Evolutionary conservation across 352 stramenopile species (phyloP).

Genomic region (Pythium folliculosum): DNA sequence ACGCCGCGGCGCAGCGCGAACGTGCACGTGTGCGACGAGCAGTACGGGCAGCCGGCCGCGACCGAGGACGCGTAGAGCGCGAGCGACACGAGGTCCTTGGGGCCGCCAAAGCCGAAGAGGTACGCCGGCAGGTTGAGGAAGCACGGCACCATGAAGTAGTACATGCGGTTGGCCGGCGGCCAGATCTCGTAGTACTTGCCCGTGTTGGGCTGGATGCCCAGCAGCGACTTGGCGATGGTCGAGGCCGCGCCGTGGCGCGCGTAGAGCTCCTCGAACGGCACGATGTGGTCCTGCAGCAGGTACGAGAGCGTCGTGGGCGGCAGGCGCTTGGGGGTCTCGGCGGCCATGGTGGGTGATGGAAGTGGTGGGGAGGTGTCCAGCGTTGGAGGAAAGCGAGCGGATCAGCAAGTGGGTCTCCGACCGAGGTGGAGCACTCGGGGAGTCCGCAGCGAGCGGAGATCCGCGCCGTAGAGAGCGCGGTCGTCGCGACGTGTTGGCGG

Average conservation of each 20-base stretch:
- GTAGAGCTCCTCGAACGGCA: conserved; percentile 24
- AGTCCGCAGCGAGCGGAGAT: not conserved
- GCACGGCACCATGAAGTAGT: conserved; percentile 30
- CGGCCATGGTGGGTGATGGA: not conserved
- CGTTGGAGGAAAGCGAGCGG: not conserved
- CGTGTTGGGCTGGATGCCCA: conserved; percentile 28
- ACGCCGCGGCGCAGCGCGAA: conserved; percentile 25
- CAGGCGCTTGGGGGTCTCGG: conserved; percentile 13
- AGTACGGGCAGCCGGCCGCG: conserved; percentile 23
- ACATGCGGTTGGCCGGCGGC: conserved; percentile 28
- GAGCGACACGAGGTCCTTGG: conserved; percentile 25
- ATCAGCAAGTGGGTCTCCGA: not conserved
- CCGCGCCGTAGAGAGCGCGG: too few species aligned
- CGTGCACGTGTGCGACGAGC: conserved; percentile 28
- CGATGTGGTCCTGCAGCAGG: conserved; percentile 22
- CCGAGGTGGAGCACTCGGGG: not conserved
- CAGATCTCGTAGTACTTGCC: conserved; percentile 33
- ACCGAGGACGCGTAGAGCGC: conserved; percentile 27
- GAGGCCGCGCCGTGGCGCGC: conserved; percentile 23
- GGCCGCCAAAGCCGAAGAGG: conserved; percentile 26
- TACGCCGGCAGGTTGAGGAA: conserved; percentile 28
- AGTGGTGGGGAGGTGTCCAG: not conserved
- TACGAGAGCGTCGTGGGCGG: conserved; percentile 22
- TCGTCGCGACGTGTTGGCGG: not conserved
- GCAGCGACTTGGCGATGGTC: conserved; percentile 24